Evolutionary conservation across 2,329 filamentous ascomycete genomes (phyloP).

Genomic region (Zasmidium angulare): DNA sequence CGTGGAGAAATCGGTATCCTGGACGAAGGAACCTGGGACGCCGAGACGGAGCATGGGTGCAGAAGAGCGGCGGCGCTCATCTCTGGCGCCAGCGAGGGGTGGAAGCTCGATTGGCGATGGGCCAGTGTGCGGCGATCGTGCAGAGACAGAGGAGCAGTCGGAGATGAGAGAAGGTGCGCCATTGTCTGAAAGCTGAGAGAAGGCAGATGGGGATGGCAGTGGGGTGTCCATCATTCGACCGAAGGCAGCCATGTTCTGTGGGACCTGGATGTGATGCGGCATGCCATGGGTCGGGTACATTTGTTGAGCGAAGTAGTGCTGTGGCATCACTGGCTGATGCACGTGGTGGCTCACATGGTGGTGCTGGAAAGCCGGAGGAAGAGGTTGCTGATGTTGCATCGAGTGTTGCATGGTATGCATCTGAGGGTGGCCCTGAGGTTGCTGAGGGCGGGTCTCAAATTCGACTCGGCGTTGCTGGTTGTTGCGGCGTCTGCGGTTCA

Average conservation of each 20-base stretch:
- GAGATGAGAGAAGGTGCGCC: slow-evolving; percentile 69
- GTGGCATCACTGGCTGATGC: slow-evolving; percentile 20
- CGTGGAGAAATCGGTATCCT: slow-evolving; percentile 32
- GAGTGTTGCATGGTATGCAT: slow-evolving; percentile 24
- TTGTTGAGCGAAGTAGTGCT: slow-evolving; percentile 27
- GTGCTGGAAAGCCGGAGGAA: slow-evolving; percentile 26
- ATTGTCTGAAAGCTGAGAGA: slow-evolving; percentile 64
- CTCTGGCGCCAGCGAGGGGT: slow-evolving; percentile 32
- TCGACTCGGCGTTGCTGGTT: slow-evolving; percentile 38
- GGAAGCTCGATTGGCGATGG: slow-evolving; percentile 48
- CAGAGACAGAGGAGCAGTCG: slow-evolving; percentile 55
- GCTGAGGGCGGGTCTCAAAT: slow-evolving; percentile 32
- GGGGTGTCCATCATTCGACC: slow-evolving; percentile 51
- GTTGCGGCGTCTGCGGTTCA: slow-evolving; percentile 68
- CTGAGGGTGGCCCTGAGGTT: slow-evolving; percentile 22
- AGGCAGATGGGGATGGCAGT: slow-evolving; percentile 62
- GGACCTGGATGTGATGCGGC: slow-evolving; percentile 33
- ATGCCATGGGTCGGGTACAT: slow-evolving; percentile 23
- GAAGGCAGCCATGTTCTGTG: slow-evolving; percentile 30
- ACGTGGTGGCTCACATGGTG: no score
- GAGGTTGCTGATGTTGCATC: slow-evolving; percentile 25
- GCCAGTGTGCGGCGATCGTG: slow-evolving; percentile 46
- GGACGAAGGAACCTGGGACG: slow-evolving; percentile 32
- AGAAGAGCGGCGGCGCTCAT: slow-evolving; percentile 32
- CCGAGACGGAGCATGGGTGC: slow-evolving; percentile 39